Conservation (phyloP, 2,329 filamentous ascomycete genomes). For the Aplosporella prunicola region DNA sequence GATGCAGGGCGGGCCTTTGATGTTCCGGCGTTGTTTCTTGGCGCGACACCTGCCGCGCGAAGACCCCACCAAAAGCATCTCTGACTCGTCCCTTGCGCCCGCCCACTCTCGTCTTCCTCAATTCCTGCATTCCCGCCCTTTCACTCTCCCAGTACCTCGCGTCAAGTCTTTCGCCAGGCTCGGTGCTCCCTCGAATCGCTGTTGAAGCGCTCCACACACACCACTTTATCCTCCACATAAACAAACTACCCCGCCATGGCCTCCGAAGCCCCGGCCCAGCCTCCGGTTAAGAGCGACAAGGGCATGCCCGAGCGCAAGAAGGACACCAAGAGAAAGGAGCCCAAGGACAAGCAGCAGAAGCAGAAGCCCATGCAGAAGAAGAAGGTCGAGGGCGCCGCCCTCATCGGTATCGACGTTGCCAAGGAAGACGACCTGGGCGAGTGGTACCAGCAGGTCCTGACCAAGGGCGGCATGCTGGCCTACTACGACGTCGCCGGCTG, state of each 20-base stretch:
- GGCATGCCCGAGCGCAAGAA: constrained; percentile 11
- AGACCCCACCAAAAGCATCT: no score
- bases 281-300: not conserved
- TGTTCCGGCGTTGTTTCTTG: constrained; percentile 7
- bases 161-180: not conserved
- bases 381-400: constrained; percentile 46
- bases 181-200: not conserved
- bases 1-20: constrained; percentile 7
- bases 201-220: not conserved
- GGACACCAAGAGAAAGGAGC: constrained; percentile 11
- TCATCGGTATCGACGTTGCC: constrained; percentile 79
- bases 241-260: constrained; percentile 9
- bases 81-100: no score
- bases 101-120: no score
- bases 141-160: constrained; percentile 1
- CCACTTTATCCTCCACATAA: not conserved
- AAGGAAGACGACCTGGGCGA: constrained; percentile 82
- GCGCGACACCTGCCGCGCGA: not conserved
- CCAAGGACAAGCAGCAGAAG: constrained; percentile 13
- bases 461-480: constrained; percentile 95
- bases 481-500: constrained; percentile 98
- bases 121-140: no score
- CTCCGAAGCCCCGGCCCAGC: constrained; percentile 6
- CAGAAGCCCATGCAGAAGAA: constrained; percentile 37
- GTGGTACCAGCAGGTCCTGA: constrained; percentile 97